Percentiles rank a stretch among this genome's conserved stretches.
phyloP scores from a whole-genome alignment of 768 basidiomycete species.

The Leccinum subgranulosum region DNA sequence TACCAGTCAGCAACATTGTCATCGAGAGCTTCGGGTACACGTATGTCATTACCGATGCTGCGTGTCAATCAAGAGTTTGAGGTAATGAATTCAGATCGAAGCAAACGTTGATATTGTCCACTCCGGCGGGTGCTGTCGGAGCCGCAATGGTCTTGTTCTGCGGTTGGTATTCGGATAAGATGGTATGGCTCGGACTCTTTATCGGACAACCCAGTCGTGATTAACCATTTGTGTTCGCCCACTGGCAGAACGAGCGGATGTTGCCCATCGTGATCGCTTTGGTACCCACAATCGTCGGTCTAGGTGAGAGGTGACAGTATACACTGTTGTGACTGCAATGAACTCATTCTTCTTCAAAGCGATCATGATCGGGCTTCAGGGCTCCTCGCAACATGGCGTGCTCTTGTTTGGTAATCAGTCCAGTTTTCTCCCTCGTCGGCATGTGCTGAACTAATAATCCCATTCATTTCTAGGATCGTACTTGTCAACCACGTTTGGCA shows the following conservation, averaged over 20 bases:
- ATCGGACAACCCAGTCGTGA: neutral
- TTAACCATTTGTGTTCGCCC: neutral
- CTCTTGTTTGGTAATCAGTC: slow-evolving; percentile 49
- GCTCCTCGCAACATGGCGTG: slow-evolving; percentile 45
- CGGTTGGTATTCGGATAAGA: slow-evolving; percentile 66
- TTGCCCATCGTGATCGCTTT: slow-evolving; percentile 55
- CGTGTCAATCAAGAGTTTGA: neutral
- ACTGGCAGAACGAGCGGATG: slow-evolving; percentile 52
- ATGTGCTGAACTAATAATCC: neutral
- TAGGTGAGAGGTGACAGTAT: slow-evolving; percentile 33
- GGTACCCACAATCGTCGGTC: slow-evolving; percentile 56
- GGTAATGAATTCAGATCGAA: slow-evolving; percentile 39
- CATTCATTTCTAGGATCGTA: slow-evolving; percentile 38
- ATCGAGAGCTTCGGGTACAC: slow-evolving; percentile 65
- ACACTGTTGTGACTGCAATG: neutral
- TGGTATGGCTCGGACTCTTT: slow-evolving; percentile 33
- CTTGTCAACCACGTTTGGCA: slow-evolving; percentile 54
- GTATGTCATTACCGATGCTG: slow-evolving; percentile 31
- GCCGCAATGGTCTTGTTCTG: slow-evolving; percentile 48
- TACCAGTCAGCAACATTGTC: slow-evolving; percentile 56
- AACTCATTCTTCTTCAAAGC: slow-evolving; percentile 27
- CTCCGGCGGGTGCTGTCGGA: slow-evolving; percentile 52
- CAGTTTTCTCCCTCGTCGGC: neutral
- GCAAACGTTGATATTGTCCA: slow-evolving; percentile 57
- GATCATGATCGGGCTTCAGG: slow-evolving; percentile 53